Evolutionary conservation across 108 stramenopile genomes (phyloP).

Genomic region (Cyclotella choctawhatcheeana): DNA sequence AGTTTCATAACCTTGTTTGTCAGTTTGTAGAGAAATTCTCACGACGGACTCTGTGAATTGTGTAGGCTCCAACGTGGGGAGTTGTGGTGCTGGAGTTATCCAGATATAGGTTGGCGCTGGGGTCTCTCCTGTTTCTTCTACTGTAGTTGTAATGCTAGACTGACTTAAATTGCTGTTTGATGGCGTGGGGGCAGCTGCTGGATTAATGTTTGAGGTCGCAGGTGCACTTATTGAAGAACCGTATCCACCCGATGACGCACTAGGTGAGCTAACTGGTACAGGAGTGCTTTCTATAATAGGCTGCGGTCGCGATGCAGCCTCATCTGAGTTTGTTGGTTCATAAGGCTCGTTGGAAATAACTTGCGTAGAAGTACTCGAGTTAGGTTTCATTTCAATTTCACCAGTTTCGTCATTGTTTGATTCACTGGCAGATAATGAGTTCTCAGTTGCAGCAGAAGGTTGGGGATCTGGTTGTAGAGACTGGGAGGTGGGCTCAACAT

Average conservation of each 20-base stretch:
- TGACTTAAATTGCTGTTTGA: not conserved
- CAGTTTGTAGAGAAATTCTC: constrained; percentile 30
- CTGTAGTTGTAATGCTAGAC: not conserved
- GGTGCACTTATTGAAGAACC: not conserved
- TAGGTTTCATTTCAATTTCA: not conserved
- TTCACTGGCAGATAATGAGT: no score
- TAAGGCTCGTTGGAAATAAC: no score
- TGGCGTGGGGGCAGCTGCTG: not conserved
- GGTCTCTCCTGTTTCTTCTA: not conserved
- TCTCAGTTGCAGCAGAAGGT: no score
- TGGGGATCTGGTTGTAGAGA: no score
- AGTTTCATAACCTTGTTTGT: constrained; percentile 36
- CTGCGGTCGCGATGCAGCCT: not conserved
- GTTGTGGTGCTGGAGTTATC: not conserved
- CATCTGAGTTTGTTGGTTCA: not conserved
- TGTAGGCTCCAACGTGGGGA: constrained; percentile 5
- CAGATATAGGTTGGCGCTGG: not conserved
- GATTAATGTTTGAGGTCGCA: not conserved
- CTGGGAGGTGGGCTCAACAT: no score
- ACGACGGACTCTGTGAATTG: constrained; percentile 14
- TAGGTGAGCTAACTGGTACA: not conserved
- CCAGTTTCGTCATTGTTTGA: not conserved
- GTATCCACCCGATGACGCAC: not conserved
- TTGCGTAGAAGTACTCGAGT: no score
- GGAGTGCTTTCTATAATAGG: not conserved